Conservation (phyloP, 345 rosid genomes). For the Citrus inodora region DNA sequence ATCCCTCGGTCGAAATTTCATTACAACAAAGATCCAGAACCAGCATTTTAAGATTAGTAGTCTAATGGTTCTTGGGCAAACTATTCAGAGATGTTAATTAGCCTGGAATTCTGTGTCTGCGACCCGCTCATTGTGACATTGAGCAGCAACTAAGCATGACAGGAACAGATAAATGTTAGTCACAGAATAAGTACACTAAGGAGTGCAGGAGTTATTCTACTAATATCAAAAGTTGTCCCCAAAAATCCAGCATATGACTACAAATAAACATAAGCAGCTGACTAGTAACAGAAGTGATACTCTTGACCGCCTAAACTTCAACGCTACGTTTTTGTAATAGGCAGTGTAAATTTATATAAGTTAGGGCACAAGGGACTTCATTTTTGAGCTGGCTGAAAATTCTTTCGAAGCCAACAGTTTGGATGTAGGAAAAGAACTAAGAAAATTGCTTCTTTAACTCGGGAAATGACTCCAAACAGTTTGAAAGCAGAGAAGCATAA, state of each 20-base stretch:
- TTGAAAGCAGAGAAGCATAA: not conserved
- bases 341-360: not conserved
- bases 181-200: not conserved
- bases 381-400: not conserved
- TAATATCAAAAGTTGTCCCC: not conserved
- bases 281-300: not conserved
- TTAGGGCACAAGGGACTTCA: not conserved
- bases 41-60: not conserved
- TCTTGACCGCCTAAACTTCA: not conserved
- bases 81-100: not conserved
- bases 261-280: not conserved
- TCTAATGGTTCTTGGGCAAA: not conserved
- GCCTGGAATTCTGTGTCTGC: not conserved
- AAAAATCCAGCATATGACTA: not conserved
- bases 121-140: not conserved
- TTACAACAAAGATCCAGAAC: not conserved
- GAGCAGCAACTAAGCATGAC: not conserved
- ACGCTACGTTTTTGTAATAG: not conserved
- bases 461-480: not conserved
- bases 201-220: not conserved
- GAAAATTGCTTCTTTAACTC: not conserved
- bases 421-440: not conserved
- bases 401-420: not conserved
- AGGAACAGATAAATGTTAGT: not conserved
- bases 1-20: not conserved